Conservation (phyloP, 192 early-diverging fungal genomes). For the Globomyces pollinis-pini region DNA sequence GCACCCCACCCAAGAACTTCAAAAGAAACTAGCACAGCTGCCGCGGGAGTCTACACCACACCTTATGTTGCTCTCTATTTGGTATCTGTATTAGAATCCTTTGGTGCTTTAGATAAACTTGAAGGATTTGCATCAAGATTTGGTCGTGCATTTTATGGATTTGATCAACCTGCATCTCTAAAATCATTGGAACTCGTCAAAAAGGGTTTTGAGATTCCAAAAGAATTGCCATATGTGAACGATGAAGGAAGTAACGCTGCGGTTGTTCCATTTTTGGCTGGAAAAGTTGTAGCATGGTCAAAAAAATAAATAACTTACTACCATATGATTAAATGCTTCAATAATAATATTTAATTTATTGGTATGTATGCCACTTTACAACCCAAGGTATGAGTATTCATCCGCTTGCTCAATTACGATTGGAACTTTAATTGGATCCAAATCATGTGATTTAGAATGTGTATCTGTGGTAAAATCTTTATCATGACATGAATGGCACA, state of each 20-base stretch:
- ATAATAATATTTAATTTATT: too few relatives aligned
- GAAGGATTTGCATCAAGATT: slow-evolving; percentile 75
- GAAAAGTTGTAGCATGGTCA: slow-evolving; percentile 20
- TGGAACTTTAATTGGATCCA: too few relatives aligned
- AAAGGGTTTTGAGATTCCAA: slow-evolving; percentile 39
- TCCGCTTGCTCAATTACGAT: too few relatives aligned
- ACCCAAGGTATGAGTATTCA: too few relatives aligned
- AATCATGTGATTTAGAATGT: too few relatives aligned
- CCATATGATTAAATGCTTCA: too few relatives aligned
- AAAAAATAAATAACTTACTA: not conserved
- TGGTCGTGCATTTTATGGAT: slow-evolving; percentile 79
- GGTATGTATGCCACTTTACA: too few relatives aligned
- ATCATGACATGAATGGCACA: too few relatives aligned
- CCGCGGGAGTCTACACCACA: slow-evolving; percentile 90
- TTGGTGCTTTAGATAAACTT: slow-evolving; percentile 75
- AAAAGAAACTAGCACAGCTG: slow-evolving; percentile 76
- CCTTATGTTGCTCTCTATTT: slow-evolving; percentile 78
- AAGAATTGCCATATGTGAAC: slow-evolving; percentile 40
- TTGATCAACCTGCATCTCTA: slow-evolving; percentile 38
- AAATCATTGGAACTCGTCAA: slow-evolving; percentile 34
- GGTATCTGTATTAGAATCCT: slow-evolving; percentile 78
- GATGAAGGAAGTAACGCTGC: slow-evolving; percentile 40
- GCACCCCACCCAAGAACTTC: slow-evolving; percentile 84
- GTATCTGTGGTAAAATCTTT: too few relatives aligned
- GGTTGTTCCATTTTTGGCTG: slow-evolving; percentile 84